A percentile compares a stretch with the other conserved stretches of the same genome.
Conservation (phyloP, 2,329 filamentous ascomycete species). For the Botrytis fabae region DNA sequence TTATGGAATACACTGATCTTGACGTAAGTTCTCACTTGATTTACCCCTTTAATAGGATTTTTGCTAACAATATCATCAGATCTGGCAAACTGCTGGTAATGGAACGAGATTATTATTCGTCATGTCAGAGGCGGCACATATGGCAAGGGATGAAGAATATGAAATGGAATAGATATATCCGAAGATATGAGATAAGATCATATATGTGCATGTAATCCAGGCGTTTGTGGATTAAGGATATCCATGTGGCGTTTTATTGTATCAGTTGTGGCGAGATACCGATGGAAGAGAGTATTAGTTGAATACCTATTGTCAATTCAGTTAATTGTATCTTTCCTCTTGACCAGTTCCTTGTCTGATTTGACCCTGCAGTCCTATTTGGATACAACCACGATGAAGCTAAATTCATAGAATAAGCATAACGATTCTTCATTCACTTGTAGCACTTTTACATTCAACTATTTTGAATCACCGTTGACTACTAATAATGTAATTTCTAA, state of each 20-base stretch:
- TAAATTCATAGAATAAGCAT: too few species aligned
- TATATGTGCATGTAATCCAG: constrained; percentile 15
- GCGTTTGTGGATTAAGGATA: constrained; percentile 20
- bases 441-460: too few species aligned
- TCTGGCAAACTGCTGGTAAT: constrained; percentile 76
- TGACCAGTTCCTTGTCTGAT: not conserved
- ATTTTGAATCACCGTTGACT: too few species aligned
- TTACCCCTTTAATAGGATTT: constrained; percentile 29
- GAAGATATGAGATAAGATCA: constrained; percentile 3
- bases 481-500: too few species aligned
- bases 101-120: constrained; percentile 72
- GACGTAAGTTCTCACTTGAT: constrained; percentile 67
- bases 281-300: constrained; percentile 8
- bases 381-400: too few species aligned
- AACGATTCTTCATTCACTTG: too few species aligned
- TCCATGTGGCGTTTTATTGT: constrained; percentile 20
- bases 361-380: too few species aligned
- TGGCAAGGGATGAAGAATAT: constrained; percentile 37
- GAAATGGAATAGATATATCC: constrained; percentile 31
- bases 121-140: constrained; percentile 53
- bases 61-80: constrained; percentile 46
- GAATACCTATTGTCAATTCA: constrained; percentile 4
- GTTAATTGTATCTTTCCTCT: not conserved
- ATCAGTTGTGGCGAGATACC: constrained; percentile 14
- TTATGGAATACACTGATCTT: constrained; percentile 85